Percentiles rank a stretch among this genome's conserved stretches.
These are phyloP conservation scores for Casuarina glauca DNA, from an alignment of 306 rosid species.

Conservation along the genomic window DNA sequence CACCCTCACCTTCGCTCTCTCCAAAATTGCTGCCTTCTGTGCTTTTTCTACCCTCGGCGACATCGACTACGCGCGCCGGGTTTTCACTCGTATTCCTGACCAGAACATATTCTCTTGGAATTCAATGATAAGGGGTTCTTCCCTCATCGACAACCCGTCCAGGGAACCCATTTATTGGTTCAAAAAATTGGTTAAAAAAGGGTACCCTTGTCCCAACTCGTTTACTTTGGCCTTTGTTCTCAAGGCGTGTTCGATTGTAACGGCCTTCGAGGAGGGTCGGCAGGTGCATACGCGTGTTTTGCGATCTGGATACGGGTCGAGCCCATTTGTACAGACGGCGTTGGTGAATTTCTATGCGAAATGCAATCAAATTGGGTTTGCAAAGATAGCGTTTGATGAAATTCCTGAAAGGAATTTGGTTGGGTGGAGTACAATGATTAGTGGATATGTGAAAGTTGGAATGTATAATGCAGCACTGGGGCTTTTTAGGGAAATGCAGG, in stretches of 20 bases:
- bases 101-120: slow-evolving; percentile 33
- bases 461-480: slow-evolving; percentile 18
- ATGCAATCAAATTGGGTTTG: slow-evolving; percentile 20
- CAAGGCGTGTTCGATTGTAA: slow-evolving; percentile 29
- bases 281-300: slow-evolving; percentile 25
- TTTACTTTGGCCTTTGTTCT: slow-evolving; percentile 33
- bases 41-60: slow-evolving; percentile 29
- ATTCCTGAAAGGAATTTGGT: slow-evolving; percentile 31
- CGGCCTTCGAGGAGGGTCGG: slow-evolving; percentile 13
- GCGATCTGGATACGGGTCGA: slow-evolving; percentile 19
- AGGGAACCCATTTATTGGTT: slow-evolving; percentile 27
- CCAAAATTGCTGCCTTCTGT: slow-evolving; percentile 29
- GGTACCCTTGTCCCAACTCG: slow-evolving; percentile 26
- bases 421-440: slow-evolving; percentile 30
- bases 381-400: slow-evolving; percentile 28
- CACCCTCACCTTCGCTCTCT: slow-evolving; percentile 29
- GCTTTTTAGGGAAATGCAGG: slow-evolving; percentile 29
- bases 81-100: slow-evolving; percentile 10
- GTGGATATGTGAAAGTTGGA: slow-evolving; percentile 25
- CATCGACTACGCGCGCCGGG: slow-evolving; percentile 20
- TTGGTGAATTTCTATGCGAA: slow-evolving; percentile 29
- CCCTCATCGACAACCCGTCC: slow-evolving; percentile 16
- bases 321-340: slow-evolving; percentile 24
- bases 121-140: slow-evolving; percentile 24
- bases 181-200: slow-evolving; percentile 15